Evolutionary conservation across 2,329 filamentous ascomycete genomes (phyloP), one percentile per base, ranked within the genome.

Genomic region (Leptosphaerulina australis): DNA sequence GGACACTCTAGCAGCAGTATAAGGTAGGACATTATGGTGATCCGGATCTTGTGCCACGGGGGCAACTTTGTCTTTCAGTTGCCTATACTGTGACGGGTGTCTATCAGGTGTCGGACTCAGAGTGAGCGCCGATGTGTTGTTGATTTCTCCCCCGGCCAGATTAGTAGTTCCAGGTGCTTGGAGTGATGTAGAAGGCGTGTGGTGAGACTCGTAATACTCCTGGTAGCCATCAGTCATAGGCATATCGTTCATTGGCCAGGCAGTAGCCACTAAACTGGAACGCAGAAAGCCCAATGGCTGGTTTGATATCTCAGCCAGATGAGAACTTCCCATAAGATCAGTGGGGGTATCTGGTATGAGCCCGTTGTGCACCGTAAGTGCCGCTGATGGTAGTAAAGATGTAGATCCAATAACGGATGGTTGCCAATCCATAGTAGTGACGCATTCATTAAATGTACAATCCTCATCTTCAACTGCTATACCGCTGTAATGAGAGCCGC

Each of bases 351-450:
- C 17, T 14, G 21, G 18, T 14, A 10, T 7, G 17, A 4, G 11
- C 5, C 11, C 17, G 15, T 30, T 30, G 28, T 9, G 28, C 17
- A 15, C n/a, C 30, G 30, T 10, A 18, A 11, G 17, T 3, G 5
- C 10, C 7, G 17, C 15, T 33, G 30, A 33, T 4, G 10, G n/a
- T 15, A 15, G 29, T 8, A 10, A 14, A 9, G 14, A 3, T 3
- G 12, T 31, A 29, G 26, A 4, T 10, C 33, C 24, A 12, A 17
- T 5, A 9, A 17, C 17, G 5, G 18, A 39, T 30, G 39, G 53
- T 30, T 62, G 54, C 66, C 67, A 71, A 24, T 69, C 65, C 62
- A 70, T 70, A 28, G 50, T 18, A 9, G 39, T 47, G 11, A 61
- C 51, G 31, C 55, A 33, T 10, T 55, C 44, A 15, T 26, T 12